Conservation (phyloP, 257 asterid species). For the Rhazya stricta region DNA sequence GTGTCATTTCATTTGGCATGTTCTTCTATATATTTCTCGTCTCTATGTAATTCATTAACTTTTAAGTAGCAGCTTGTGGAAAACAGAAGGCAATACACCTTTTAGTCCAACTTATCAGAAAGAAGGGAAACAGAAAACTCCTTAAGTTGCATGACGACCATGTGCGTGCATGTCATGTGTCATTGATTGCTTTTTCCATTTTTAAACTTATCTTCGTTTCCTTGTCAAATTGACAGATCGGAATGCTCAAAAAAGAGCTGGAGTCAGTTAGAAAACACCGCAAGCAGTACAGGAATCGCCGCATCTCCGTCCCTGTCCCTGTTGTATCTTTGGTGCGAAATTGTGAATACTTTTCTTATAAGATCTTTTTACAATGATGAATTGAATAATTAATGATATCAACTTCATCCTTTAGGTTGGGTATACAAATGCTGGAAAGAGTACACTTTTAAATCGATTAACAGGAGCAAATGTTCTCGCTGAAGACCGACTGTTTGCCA, state of each 20-base stretch:
- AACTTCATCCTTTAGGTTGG: conserved; percentile 63
- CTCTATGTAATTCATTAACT: not conserved
- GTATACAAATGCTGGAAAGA: conserved; percentile 97
- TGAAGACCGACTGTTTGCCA: conserved; percentile 87
- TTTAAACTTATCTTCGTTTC: not conserved
- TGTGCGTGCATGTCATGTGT: not conserved
- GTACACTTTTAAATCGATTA: conserved; percentile 77
- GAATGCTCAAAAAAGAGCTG: conserved; percentile 80
- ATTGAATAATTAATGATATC: not conserved
- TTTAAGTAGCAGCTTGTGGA: not conserved
- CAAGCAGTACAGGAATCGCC: conserved; percentile 81
- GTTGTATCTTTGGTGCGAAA: conserved; percentile 88
- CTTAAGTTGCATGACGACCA: not conserved
- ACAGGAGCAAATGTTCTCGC: conserved; percentile 97
- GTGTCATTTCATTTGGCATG: not conserved
- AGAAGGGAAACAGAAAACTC: not conserved
- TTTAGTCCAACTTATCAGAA: not conserved
- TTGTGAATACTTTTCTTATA: not conserved
- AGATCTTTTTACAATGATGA: not conserved
- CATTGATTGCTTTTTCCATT: not conserved
- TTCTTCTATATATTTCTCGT: not conserved
- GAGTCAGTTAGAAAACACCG: conserved; percentile 97
- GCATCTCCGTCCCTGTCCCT: conserved; percentile 74
- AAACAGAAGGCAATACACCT: not conserved
- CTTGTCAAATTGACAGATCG: conserved; percentile 49